Base-by-base conservation (phyloP, 2,329 filamentous ascomycete species). In the Tetracladium maxilliforme region DNA sequence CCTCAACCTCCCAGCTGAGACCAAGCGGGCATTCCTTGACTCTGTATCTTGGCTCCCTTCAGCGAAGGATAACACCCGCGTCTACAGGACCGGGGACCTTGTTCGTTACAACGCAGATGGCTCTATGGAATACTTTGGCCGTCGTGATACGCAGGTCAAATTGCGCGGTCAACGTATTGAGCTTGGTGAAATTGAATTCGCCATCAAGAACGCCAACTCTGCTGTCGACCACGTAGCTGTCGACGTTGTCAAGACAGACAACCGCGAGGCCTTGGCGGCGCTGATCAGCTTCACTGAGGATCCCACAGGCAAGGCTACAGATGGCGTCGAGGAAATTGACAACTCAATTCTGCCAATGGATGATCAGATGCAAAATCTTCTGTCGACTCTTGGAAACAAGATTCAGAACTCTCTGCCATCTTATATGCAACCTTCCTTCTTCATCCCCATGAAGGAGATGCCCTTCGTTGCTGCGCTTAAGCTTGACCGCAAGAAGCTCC, bases 121-220 rank as follows among this genome's bases (percentile, higher is more conserved):
- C 2, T 40, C 41, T 8, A 57, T 74, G 19, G 45, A 60, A 7
- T 72, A 68, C 31, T 52, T 73, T 19, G 70, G 71, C 10, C 58
- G 75, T 24, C 73, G 70, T 35, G 74, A 79, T 37, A 64, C 63
- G n/a, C 72, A 74, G 42, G 64, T 76, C 27, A 80, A 81, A 45
- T 49, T 79, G 15, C 56, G 61, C 8, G 79, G 78, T 14, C 73
- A 68, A 34, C 54, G 73, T 27, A 62, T 76, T 25, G 78, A 73
- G 45, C 53, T 72, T 25, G 58, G 51, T 9, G 61, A 58, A 40
- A 60, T 59, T 26, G 64, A 54, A 40, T 10, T 23, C 8, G 10
- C 21, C 10, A 44, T 43, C 21, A n/a, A n/a, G n/a, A n/a, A n/a
- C n/a, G n/a, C n/a, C n/a, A n/a, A n/a, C n/a, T n/a, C n/a, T n/a